phyloP scores from a whole-genome alignment of 2,329 filamentous ascomycete species.

The Mycocentrospora acerina region DNA sequence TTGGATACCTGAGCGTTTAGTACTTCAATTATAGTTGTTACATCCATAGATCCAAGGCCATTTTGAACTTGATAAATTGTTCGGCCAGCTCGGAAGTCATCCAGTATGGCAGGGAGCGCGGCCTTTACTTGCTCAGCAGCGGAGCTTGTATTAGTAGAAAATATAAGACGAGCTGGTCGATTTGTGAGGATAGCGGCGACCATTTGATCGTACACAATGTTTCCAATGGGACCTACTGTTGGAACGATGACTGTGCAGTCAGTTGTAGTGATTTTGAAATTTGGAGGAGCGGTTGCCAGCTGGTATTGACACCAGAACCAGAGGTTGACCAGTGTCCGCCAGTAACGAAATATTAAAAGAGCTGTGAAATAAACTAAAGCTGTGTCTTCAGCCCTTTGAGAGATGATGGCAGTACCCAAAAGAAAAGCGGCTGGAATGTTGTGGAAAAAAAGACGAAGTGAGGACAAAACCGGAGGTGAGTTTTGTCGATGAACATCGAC shows the following conservation, averaged over 20 bases:
- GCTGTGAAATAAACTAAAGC: slow-evolving; percentile 13
- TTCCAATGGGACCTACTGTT: slow-evolving; percentile 15
- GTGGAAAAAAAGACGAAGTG: slow-evolving; percentile 13
- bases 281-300: background rate
- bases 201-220: slow-evolving; percentile 10
- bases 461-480: background rate
- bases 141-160: slow-evolving; percentile 12
- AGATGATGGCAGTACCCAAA: slow-evolving; percentile 1
- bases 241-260: slow-evolving; percentile 25
- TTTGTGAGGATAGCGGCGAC: slow-evolving; percentile 15
- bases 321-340: slow-evolving; percentile 15
- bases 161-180: slow-evolving; percentile 15
- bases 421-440: slow-evolving; percentile 9
- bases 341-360: slow-evolving; percentile 21
- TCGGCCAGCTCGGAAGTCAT: slow-evolving; percentile 1
- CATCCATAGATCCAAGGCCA: background rate
- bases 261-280: background rate
- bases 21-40: slow-evolving; percentile 4
- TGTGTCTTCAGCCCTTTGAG: slow-evolving; percentile 3
- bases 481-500: slow-evolving; percentile 4
- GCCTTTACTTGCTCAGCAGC: slow-evolving; percentile 4
- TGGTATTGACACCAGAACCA: slow-evolving; percentile 22
- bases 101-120: background rate
- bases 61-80: slow-evolving; percentile 12
- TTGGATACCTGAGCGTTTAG: slow-evolving; percentile 14